Percentiles rank a stretch among this genome's conserved stretches.
Evolutionary conservation across 2,329 filamentous ascomycete species (phyloP).

Genomic region (Trichoderma polysporum): DNA sequence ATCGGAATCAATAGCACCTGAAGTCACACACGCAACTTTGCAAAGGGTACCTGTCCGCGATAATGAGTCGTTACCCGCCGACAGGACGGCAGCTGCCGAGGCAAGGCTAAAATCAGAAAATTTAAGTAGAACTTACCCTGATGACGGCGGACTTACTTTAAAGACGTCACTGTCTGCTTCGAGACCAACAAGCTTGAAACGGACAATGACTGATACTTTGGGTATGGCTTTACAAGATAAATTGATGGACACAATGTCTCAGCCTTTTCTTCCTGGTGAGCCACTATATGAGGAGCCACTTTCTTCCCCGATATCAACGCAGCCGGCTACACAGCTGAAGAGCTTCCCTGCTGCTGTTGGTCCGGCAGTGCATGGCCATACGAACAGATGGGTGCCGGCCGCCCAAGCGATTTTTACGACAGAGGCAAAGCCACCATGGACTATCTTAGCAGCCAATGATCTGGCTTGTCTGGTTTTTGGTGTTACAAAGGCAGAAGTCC

Average conservation of each 20-base stretch:
- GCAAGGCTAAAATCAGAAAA: constrained; percentile 48
- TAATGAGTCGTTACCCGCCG: constrained; percentile 16
- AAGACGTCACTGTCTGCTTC: constrained; percentile 56
- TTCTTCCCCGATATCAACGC: constrained; percentile 45
- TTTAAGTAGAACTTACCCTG: constrained; percentile 55
- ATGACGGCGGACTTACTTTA: constrained; percentile 54
- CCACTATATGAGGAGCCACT: constrained; percentile 38
- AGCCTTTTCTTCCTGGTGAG: constrained; percentile 65
- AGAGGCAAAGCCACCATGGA: constrained; percentile 87
- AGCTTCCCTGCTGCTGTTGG: constrained; percentile 50
- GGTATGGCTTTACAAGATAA: constrained; percentile 75
- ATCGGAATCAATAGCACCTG: constrained; percentile 46
- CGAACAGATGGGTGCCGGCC: constrained; percentile 84
- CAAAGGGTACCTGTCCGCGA: constrained; percentile 24
- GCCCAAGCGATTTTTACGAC: constrained; percentile 98
- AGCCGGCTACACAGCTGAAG: constrained; percentile 41
- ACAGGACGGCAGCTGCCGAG: constrained; percentile 26
- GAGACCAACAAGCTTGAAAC: constrained; percentile 69
- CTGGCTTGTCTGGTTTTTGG: constrained; percentile 96
- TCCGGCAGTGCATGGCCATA: constrained; percentile 76
- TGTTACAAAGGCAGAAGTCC: constrained; percentile 93
- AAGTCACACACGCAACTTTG: constrained; percentile 36
- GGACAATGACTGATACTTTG: constrained; percentile 82
- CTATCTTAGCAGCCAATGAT: constrained; percentile 93
- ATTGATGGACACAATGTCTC: constrained; percentile 79